Base-by-base conservation (phyloP, 768 basidiomycete species). In the Daedalea quercina region DNA sequence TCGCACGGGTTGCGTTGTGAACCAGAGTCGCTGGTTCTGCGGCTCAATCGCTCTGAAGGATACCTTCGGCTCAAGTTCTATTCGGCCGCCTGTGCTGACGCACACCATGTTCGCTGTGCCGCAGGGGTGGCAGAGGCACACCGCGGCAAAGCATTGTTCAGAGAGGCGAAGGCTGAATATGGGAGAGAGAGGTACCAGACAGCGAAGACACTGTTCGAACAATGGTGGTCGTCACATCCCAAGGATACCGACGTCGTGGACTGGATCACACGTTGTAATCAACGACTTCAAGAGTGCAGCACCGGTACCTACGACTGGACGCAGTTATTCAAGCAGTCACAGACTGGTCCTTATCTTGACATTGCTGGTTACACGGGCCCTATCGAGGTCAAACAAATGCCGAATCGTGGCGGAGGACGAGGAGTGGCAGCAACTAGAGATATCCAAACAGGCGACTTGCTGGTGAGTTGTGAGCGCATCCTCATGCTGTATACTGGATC, bases 21-120 rank as follows among this genome's bases (percentile, higher is more conserved):
- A 12, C 60, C 61, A 15, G 33, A 51, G 20, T 50, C 57, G 4
- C n/a, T 44, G 13, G 42, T 58, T 6, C 53, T 67, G 4, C 63
- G 51, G 4, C 57, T 68, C 12, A 70, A 70, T 47, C 63, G 69
- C 1, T 50, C 68, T 1, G 60, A 64, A 40, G 55, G 59, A 0
- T 65, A 62, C 41, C 53, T 68, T 3, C 57, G 56, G 4, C 52
- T 69, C 4, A 53, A 51, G 2, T 65, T 56, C 34, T 62, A 56
- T 47, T 53, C 56, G 2, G 60, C 63, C 11, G 66, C 68, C 9
- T 25, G 58, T 8, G 35, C 45, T 15, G 69, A 70, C 52, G 62
- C 63, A 15, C 25, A 43, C 9, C 24, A 35, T 20, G 50, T 51
- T 8, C 41, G 37, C 15, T 42, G 34, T n/a, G 31, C 22, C 4